Evolutionary conservation across 108 stramenopile species (phyloP).

Genomic region (Parmales sp.): DNA sequence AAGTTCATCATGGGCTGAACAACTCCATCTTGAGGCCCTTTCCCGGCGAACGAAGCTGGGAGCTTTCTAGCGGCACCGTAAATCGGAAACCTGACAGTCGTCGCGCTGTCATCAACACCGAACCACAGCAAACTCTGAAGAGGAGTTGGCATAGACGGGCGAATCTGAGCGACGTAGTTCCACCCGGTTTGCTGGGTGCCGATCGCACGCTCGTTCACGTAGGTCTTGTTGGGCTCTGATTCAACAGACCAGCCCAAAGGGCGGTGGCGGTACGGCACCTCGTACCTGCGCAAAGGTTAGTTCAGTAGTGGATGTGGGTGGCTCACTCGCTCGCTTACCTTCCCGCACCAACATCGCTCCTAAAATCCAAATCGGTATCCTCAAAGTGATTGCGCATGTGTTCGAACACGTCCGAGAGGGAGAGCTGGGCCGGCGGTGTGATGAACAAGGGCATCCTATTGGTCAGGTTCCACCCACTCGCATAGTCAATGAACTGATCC

Average conservation of each 20-base stretch:
- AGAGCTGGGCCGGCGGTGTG: slow-evolving; percentile 38
- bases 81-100: slow-evolving; percentile 46
- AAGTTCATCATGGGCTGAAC: slow-evolving; percentile 34
- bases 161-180: slow-evolving; percentile 52
- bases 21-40: slow-evolving; percentile 49
- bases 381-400: slow-evolving; percentile 60
- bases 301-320: no score
- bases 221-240: slow-evolving; percentile 19
- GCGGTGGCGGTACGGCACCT: slow-evolving; percentile 41
- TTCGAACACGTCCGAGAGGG: slow-evolving; percentile 33
- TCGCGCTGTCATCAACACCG: slow-evolving; percentile 35
- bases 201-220: slow-evolving; percentile 56
- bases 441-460: slow-evolving; percentile 60
- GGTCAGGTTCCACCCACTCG: slow-evolving; percentile 36
- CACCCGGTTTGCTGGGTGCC: slow-evolving; percentile 53
- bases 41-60: slow-evolving; percentile 36
- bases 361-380: slow-evolving; percentile 38
- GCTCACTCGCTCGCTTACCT: no score
- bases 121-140: slow-evolving; percentile 39
- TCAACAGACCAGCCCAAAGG: slow-evolving; percentile 38
- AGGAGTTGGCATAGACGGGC: slow-evolving; percentile 38
- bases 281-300: no score
- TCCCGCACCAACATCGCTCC: slow-evolving; percentile 48
- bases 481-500: slow-evolving; percentile 41
- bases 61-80: slow-evolving; percentile 37